phyloP scores from a whole-genome alignment of 495 filamentous ascomycete species.

The Hypoxylon cercidicola region DNA sequence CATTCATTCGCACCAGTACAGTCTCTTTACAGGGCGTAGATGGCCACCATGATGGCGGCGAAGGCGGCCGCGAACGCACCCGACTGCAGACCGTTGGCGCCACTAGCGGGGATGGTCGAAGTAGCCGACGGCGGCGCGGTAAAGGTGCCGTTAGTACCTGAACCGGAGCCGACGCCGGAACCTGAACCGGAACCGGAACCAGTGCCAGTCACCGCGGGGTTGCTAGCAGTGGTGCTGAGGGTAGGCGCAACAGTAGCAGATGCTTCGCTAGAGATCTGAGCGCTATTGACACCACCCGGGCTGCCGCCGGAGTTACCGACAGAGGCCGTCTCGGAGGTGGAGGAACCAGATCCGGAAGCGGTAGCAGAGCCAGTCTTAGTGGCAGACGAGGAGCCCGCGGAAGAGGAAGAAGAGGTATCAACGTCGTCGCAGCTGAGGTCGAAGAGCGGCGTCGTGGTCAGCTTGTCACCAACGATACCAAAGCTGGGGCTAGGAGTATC shows the following conservation, averaged over 20 bases:
- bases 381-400: conserved; percentile 3
- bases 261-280: conserved; percentile 39
- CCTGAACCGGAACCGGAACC: conserved; percentile 39
- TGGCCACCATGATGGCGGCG: conserved; percentile 43
- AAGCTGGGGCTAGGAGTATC: conserved; percentile 74
- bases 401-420: conserved; percentile 30
- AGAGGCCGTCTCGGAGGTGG: conserved; percentile 22
- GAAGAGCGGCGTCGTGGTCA: conserved; percentile 67
- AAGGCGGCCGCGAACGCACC: conserved; percentile 45
- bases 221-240: conserved; percentile 23
- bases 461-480: conserved; percentile 61
- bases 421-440: conserved; percentile 65
- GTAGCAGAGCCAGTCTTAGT: conserved; percentile 11
- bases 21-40: conserved; percentile 42
- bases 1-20: neutral
- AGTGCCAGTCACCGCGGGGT: conserved; percentile 32
- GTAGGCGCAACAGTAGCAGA: conserved; percentile 39
- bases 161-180: conserved; percentile 36
- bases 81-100: conserved; percentile 32
- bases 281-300: conserved; percentile 32
- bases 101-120: conserved; percentile 35
- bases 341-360: conserved; percentile 28
- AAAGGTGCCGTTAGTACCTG: conserved; percentile 39
- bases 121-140: conserved; percentile 30
- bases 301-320: conserved; percentile 35